Conservation (phyloP, 805 yeast species). For the Suhomyces tanzawaensis region DNA sequence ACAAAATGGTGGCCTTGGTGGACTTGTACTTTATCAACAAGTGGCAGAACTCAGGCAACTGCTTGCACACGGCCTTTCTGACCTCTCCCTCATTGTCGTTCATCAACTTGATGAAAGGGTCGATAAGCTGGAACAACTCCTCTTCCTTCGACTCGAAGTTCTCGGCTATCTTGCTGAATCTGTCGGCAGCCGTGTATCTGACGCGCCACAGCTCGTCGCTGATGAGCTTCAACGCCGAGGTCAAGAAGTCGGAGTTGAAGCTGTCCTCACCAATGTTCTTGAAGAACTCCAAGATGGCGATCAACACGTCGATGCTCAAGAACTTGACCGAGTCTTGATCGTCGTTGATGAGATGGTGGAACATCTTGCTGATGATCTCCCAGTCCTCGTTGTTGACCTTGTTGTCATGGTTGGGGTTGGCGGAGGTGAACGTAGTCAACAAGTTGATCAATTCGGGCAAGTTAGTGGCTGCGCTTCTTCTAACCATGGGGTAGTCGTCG, state of each 20-base stretch:
- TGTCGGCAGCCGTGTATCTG: slow-evolving; percentile 96
- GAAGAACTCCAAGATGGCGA: slow-evolving; percentile 73
- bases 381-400: slow-evolving; percentile 60
- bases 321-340: slow-evolving; percentile 94
- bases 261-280: slow-evolving; percentile 54
- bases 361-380: slow-evolving; percentile 80
- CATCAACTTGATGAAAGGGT: slow-evolving; percentile 73
- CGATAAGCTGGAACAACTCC: slow-evolving; percentile 58
- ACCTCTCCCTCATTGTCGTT: slow-evolving; percentile 96
- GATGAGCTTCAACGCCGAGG: slow-evolving; percentile 66
- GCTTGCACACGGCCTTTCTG: slow-evolving; percentile 90
- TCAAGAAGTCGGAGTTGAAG: slow-evolving; percentile 61
- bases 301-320: slow-evolving; percentile 81
- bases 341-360: slow-evolving; percentile 72
- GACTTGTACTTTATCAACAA: slow-evolving; percentile 39
- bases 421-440: slow-evolving; percentile 41
- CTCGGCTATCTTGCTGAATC: slow-evolving; percentile 70
- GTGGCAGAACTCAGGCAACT: slow-evolving; percentile 72
- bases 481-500: slow-evolving; percentile 97
- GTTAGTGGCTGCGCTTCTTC: slow-evolving; percentile 87
- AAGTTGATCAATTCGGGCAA: slow-evolving; percentile 72
- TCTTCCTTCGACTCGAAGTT: slow-evolving; percentile 58
- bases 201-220: slow-evolving; percentile 97
- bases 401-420: slow-evolving; percentile 34
- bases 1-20: slow-evolving; percentile 51